Conservation (phyloP, 495 filamentous ascomycete species). For the Neurospora cerealis region DNA sequence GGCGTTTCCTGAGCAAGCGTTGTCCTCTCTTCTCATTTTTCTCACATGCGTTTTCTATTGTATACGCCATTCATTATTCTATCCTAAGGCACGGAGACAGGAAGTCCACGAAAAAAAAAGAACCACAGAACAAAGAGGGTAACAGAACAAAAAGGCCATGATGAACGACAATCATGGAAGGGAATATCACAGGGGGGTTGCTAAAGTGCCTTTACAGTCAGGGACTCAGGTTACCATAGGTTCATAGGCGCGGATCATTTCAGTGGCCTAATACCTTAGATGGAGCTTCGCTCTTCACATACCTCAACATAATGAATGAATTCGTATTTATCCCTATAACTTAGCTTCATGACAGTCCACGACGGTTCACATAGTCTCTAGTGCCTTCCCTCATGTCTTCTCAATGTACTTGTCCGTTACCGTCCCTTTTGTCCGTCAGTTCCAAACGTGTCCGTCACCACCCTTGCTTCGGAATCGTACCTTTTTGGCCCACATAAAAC, state of each 20-base stretch:
- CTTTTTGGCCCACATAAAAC: too few relatives aligned
- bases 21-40: neutral
- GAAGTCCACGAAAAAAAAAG: neutral
- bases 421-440: too few relatives aligned
- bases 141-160: neutral
- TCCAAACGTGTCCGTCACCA: too few relatives aligned
- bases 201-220: neutral
- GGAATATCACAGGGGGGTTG: neutral
- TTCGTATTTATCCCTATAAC: neutral
- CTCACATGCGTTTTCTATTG: neutral
- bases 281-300: neutral
- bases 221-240: neutral
- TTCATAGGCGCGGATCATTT: neutral
- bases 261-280: neutral
- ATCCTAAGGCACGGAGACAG: neutral
- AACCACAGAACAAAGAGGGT: neutral
- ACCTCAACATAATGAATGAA: neutral
- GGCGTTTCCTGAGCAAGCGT: neutral
- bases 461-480: too few relatives aligned
- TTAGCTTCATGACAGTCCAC: neutral
- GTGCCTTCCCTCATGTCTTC: neutral
- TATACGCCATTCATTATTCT: neutral
- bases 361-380: neutral
- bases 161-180: neutral
- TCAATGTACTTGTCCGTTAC: neutral